Base-by-base conservation (phyloP, 768 basidiomycete genomes). In the Mrakia blollopis region DNA sequence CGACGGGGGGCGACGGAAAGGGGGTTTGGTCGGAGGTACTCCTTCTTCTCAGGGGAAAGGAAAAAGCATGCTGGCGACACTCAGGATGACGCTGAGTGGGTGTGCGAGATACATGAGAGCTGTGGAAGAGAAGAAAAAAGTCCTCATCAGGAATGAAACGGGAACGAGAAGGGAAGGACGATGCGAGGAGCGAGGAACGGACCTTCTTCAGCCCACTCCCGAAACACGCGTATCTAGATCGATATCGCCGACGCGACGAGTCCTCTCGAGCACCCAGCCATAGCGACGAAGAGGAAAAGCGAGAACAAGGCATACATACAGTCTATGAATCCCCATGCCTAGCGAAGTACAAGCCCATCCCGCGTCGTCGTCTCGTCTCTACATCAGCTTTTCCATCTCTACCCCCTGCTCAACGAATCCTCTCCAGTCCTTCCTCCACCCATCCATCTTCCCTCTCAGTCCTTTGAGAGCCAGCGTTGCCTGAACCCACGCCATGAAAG, bases 381-480 rank as follows among this genome's bases (percentile, higher is more conserved):
- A 75, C 50, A 77, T 28, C 47, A 77, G 62, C 50, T 61, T 73
- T 8, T 67, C 30, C 70, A 77, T 78, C 50, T 62, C 83, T 78
- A 83, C 80, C 14, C 84, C 85, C 6, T 81, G 78, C 47, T 62
- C 62, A 13, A 85, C 84, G n/a, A 86, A 80, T 61, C 81, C 86
- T 79, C 85, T 86, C 95, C 95, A 98, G 79, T 94, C 91, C 57
- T 82, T 83, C 79, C 93, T 86, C 96, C 95, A 98, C 69, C 81
- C 82, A 37, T 81, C 82, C 87, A 98, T 95, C 79, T 86, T 89
- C 25, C 85, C 81, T 72, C 91, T 86, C 63, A 96, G 84, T 79
- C 90, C 93, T 84, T 88, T 88, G 82, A 90, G 86, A 35, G 82
- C 84, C 25, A 90, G 81, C 70, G 87, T 84, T 72, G 86, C 87